Base-by-base conservation (phyloP, 2,329 filamentous ascomycete species). In the Huntiella decipiens region DNA sequence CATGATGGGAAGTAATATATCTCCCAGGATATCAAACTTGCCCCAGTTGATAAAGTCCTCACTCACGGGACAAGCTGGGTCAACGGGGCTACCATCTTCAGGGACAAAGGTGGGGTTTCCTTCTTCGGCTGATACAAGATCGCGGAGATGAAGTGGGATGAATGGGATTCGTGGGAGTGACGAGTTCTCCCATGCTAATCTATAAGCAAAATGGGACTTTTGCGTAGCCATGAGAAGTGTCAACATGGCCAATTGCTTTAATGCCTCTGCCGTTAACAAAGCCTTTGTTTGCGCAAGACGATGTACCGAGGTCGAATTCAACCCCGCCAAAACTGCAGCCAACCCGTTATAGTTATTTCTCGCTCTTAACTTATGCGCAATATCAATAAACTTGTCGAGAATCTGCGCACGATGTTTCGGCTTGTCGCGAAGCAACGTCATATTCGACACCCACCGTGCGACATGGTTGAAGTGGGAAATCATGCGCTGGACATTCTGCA, bases 261-360 rank as follows among this genome's bases (percentile, higher is more conserved):
- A 79, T 0, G 78, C 71, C 1, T 79, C 71, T 5, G 71, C 62
- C 2, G 82, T 71, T 3, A 96, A 75, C 12, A 95, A 63, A 11
- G 81, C 75, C 50, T 81, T 71, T 0, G 91, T 96, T 54, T 86
- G 81, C 0, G 72, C 66, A 1, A 98, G 72, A 13, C 91, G 80
- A 57, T 91, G 81, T 22, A 98, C 79, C 0, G 86, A 77, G 2
- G 82, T 83, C 49, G 83, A 82, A 57, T 92, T 93, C 56, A 98
- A 81, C 6, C 88, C 91, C 5, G 91, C 88, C 48, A 98, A 73
- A 33, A 98, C 77, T 5, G 91, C 88, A n/a, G 87, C 88, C 1
- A 98, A 68, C 0, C 86, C 82, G 58, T 96, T 96, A 67, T 96
- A 98, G 61, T 98, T 96, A 66, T 96, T 95, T 51, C 94, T 65